Conservation (phyloP, 2,329 filamentous ascomycete species). For the Kalaharituber pfeilii region DNA sequence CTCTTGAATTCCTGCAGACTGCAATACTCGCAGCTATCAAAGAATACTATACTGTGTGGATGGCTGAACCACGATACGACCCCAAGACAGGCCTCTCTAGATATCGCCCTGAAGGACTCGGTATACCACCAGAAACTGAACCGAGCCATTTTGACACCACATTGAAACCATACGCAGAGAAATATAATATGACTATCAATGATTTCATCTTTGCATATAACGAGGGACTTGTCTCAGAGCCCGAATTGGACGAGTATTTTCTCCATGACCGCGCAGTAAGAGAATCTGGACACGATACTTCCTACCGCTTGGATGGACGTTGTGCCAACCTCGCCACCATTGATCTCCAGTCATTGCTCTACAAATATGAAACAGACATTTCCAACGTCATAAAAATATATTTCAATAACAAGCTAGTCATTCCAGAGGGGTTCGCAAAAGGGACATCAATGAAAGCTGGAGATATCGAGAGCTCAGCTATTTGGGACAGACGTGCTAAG, state of each 20-base stretch:
- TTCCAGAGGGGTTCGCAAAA: constrained; percentile 64
- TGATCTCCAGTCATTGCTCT: constrained; percentile 83
- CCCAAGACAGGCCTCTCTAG: constrained; percentile 60
- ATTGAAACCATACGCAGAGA: constrained; percentile 63
- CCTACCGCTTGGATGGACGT: constrained; percentile 76
- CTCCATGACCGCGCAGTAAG: constrained; percentile 87
- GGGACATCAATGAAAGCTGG: constrained; percentile 38
- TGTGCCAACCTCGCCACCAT: constrained; percentile 83
- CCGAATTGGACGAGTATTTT: constrained; percentile 87
- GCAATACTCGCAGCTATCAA: constrained; percentile 87
- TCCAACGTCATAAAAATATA: constrained; percentile 65
- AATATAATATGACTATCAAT: constrained; percentile 63
- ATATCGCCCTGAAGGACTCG: constrained; percentile 66
- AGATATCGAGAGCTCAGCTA: constrained; percentile 60
- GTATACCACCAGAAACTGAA: constrained; percentile 84
- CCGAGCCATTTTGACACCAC: constrained; percentile 73
- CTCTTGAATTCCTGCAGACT: constrained; percentile 61
- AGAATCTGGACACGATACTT: constrained; percentile 92
- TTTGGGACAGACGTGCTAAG: constrained; percentile 79
- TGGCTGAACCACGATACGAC: constrained; percentile 58
- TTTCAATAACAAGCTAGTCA: constrained; percentile 65
- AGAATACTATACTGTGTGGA: constrained; percentile 87
- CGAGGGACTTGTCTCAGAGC: constrained; percentile 53
- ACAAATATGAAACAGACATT: constrained; percentile 95
- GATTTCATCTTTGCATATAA: constrained; percentile 88